phyloP scores from a whole-genome alignment of 176 grass and related monocot genomes.

The Rhynchospora pubera region DNA sequence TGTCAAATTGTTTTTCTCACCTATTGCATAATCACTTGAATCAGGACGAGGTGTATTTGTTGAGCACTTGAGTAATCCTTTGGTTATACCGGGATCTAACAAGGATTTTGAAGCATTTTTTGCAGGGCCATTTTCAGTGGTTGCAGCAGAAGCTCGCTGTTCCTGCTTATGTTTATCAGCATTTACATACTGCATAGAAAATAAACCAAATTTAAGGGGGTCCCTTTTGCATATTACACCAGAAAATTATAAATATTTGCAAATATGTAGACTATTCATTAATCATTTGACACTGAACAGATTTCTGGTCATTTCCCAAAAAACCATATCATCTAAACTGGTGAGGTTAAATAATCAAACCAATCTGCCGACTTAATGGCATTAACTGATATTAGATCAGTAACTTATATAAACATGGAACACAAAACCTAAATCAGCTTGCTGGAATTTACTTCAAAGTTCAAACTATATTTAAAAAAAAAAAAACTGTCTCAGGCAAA shows the following conservation, averaged over 20 bases:
- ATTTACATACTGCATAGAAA: slow-evolving; percentile 53
- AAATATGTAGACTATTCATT: too few relatives aligned
- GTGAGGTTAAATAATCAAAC: neutral
- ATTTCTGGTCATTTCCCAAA: neutral
- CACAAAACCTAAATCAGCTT: neutral
- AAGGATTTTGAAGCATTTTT: slow-evolving; percentile 21
- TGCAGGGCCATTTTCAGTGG: slow-evolving; percentile 9
- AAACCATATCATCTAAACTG: neutral
- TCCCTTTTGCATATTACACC: neutral
- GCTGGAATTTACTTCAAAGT: neutral
- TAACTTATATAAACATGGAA: neutral
- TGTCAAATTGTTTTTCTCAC: slow-evolving; percentile 8
- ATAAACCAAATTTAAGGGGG: too few relatives aligned
- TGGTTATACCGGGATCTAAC: slow-evolving; percentile 10
- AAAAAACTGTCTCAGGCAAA: neutral
- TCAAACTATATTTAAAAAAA: too few relatives aligned
- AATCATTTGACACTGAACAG: too few relatives aligned
- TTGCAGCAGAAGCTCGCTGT: neutral
- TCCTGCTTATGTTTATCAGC: slow-evolving; percentile 51
- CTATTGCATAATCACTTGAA: slow-evolving; percentile 10
- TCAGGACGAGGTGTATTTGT: neutral
- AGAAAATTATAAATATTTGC: neutral
- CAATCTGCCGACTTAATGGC: neutral
- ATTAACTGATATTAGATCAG: neutral
- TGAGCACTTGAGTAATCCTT: slow-evolving; percentile 30